phyloP scores from a whole-genome alignment of 495 filamentous ascomycete genomes.

The Penicilliopsis zonata region DNA sequence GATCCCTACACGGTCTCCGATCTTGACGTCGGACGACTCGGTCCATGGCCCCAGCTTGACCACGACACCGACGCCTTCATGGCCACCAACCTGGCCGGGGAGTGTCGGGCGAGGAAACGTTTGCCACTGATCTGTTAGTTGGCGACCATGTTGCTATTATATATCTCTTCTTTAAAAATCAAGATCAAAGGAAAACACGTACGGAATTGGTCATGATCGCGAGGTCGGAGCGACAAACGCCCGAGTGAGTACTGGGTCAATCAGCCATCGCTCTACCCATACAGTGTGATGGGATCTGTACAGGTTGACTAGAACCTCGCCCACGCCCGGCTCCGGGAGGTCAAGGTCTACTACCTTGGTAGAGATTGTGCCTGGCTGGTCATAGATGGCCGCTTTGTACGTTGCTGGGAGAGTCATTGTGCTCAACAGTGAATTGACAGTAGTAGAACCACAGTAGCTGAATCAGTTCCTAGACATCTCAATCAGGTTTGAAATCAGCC shows the following conservation, averaged over 20 bases:
- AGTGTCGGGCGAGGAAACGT: constrained; percentile 50
- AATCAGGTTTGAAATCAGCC: too few relatives aligned
- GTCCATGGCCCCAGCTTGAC: constrained; percentile 44
- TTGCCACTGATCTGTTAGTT: constrained; percentile 29
- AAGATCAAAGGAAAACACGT: constrained; percentile 2
- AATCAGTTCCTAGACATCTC: too few relatives aligned
- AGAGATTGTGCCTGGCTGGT: constrained; percentile 56
- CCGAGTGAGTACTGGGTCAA: constrained; percentile 45
- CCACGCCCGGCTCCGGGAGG: constrained; percentile 51
- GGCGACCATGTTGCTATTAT: background rate
- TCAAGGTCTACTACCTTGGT: constrained; percentile 54
- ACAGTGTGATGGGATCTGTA: constrained; percentile 18
- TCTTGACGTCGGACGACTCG: constrained; percentile 42
- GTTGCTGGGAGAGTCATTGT: constrained; percentile 51
- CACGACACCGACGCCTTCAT: constrained; percentile 49
- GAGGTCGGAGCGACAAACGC: constrained; percentile 60
- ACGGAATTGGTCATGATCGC: constrained; percentile 46
- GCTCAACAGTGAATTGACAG: background rate
- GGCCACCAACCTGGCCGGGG: constrained; percentile 52
- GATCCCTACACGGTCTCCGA: constrained; percentile 55
- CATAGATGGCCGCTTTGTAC: constrained; percentile 58
- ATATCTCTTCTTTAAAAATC: background rate
- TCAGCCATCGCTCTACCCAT: constrained; percentile 7
- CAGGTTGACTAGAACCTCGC: constrained; percentile 57
- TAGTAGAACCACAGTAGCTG: background rate